Evolutionary conservation across 2,329 filamentous ascomycete species (phyloP).

Genomic region (Aspergillus sp.): DNA sequence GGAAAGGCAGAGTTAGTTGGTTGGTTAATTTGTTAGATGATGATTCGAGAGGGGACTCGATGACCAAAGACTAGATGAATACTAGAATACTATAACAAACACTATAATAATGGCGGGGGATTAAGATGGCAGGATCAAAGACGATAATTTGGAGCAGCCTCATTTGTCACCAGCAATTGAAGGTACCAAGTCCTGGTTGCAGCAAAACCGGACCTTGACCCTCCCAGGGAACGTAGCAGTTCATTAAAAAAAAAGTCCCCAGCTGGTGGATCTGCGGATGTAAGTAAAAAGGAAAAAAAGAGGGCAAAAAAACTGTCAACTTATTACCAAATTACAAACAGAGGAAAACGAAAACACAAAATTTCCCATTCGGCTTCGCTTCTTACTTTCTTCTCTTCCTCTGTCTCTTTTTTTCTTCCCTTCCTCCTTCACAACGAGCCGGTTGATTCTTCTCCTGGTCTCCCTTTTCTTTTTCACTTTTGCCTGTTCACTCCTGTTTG

Average conservation of each 20-base stretch:
- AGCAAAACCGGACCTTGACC: conserved; percentile 7
- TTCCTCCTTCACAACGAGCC: conserved; percentile 24
- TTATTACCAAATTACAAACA: conserved; percentile 35
- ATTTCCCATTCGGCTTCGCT: conserved; percentile 25
- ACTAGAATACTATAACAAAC: no score
- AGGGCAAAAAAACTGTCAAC: conserved; percentile 22
- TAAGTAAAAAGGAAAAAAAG: conserved; percentile 23
- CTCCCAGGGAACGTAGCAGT: background rate
- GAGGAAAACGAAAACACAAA: conserved; percentile 41
- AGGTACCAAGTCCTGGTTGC: background rate
- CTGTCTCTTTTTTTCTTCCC: conserved; percentile 14
- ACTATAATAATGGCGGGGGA: background rate
- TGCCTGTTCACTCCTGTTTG: background rate
- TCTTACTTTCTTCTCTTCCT: background rate
- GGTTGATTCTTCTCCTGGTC: conserved; percentile 16
- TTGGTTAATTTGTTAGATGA: background rate
- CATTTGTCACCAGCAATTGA: conserved; percentile 1
- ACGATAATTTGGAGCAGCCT: background rate
- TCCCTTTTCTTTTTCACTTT: conserved; percentile 10
- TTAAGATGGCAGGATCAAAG: background rate
- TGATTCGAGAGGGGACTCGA: conserved; percentile 8
- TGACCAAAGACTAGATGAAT: background rate
- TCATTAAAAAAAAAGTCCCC: conserved; percentile 11
- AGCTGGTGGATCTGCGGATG: conserved; percentile 35
- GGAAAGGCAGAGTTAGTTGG: conserved; percentile 1